Evolutionary conservation across 2,329 filamentous ascomycete genomes (phyloP).

Genomic region (Apiospora aurea): DNA sequence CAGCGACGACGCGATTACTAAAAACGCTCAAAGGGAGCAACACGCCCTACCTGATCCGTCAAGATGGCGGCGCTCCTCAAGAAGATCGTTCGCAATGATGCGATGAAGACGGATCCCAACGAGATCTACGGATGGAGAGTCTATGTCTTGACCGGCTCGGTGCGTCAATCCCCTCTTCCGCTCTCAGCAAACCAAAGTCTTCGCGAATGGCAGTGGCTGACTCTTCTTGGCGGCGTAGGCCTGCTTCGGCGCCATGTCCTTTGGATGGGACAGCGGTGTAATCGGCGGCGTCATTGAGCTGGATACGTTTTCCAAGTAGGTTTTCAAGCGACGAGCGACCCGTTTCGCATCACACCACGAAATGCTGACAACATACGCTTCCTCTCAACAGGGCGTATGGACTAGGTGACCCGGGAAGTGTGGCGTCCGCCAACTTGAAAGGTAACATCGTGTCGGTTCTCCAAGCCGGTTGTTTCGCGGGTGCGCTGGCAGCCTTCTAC

Average conservation of each 20-base stretch:
- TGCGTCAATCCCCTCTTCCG: slow-evolving; percentile 36
- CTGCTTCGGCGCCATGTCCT: slow-evolving; percentile 61
- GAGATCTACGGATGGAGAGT: slow-evolving; percentile 77
- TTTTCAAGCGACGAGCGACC: background rate
- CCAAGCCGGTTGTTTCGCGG: slow-evolving; percentile 50
- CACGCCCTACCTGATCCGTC: background rate
- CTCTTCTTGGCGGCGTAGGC: slow-evolving; percentile 36
- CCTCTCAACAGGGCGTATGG: slow-evolving; percentile 56
- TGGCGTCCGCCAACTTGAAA: slow-evolving; percentile 60
- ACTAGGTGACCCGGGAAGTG: slow-evolving; percentile 48
- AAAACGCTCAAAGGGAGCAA: background rate
- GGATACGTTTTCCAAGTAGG: slow-evolving; percentile 61
- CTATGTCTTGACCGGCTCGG: slow-evolving; percentile 67
- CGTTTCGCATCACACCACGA: background rate
- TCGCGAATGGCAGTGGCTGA: background rate
- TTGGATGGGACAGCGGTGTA: slow-evolving; percentile 69
- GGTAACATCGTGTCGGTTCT: slow-evolving; percentile 71
- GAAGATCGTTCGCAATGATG: slow-evolving; percentile 61
- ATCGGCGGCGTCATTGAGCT: slow-evolving; percentile 72
- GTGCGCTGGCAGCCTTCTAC: slow-evolving; percentile 54
- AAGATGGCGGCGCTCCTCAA: slow-evolving; percentile 39
- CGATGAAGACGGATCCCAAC: slow-evolving; percentile 70
- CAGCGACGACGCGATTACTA: background rate
- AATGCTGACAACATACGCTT: slow-evolving; percentile 30
- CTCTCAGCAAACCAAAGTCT: slow-evolving; percentile 3